Conservation (phyloP, 805 yeast genomes). For the Starmera pachycereana region DNA sequence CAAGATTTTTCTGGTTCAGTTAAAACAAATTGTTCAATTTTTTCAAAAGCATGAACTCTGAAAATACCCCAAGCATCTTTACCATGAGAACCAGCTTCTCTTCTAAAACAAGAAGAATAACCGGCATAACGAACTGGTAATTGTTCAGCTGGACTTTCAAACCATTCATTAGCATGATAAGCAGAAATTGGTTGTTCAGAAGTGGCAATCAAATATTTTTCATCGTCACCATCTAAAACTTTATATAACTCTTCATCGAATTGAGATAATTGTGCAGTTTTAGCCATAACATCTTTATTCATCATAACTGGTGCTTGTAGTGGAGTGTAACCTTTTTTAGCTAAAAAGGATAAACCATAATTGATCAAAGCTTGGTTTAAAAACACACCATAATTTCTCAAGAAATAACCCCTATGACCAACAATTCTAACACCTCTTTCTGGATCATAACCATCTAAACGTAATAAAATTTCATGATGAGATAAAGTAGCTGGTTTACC, state of each 20-base stretch:
- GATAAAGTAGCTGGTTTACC: constrained; percentile 71
- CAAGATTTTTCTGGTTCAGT: constrained; percentile 98
- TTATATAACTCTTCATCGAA: constrained; percentile 97
- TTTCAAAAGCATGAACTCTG: constrained; percentile 97
- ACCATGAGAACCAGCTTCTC: constrained; percentile 99
- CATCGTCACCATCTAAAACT: constrained; percentile 94
- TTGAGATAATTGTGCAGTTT: constrained; percentile 95
- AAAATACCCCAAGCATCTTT: constrained; percentile 99
- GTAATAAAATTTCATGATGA: constrained; percentile 88
- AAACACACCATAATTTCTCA: constrained; percentile 92
- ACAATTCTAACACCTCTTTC: constrained; percentile 97
- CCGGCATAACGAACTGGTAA: constrained; percentile 96
- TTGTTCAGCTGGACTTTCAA: constrained; percentile 94
- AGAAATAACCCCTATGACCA: constrained; percentile 97
- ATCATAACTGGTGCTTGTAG: constrained; percentile 99
- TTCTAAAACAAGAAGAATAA: constrained; percentile 96
- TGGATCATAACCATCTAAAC: constrained; percentile 97
- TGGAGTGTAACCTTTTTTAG: constrained; percentile 71
- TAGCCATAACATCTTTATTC: constrained; percentile 99
- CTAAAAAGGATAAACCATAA: constrained; percentile 83
- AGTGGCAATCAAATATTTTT: constrained; percentile 95
- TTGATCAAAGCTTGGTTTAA: constrained; percentile 96
- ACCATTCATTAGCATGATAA: constrained; percentile 96
- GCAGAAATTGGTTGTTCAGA: constrained; percentile 99
- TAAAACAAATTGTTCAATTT: constrained; percentile 91